These are phyloP conservation scores for Colletotrichum endophyticum DNA, from an alignment of 2,329 filamentous ascomycete species.

Conservation along the genomic window DNA sequence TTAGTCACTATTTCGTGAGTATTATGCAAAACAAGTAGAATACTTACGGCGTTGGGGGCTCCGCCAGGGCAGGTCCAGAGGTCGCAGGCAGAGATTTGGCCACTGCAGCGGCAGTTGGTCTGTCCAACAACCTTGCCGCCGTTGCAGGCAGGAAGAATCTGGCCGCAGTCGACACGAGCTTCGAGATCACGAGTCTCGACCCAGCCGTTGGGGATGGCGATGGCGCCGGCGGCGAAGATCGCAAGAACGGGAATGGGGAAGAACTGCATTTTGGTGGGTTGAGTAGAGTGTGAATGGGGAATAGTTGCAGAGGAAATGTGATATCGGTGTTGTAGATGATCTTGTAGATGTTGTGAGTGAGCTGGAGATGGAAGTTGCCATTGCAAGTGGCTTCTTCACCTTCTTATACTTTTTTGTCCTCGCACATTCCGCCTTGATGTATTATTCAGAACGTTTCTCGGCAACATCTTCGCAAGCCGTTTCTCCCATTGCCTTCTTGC, in stretches of 20 bases:
- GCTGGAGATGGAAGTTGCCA: neutral
- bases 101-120: slow-evolving; percentile 27
- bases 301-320: neutral
- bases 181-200: neutral
- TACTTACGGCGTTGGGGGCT: slow-evolving; percentile 19
- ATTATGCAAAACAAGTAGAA: neutral
- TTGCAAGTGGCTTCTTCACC: neutral
- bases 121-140: slow-evolving; percentile 23
- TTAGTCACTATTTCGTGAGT: neutral
- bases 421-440: neutral
- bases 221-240: slow-evolving; percentile 15
- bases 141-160: slow-evolving; percentile 24
- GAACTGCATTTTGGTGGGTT: neutral
- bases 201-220: slow-evolving; percentile 20
- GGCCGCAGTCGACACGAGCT: slow-evolving; percentile 14
- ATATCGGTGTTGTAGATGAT: neutral
- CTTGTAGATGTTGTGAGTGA: neutral
- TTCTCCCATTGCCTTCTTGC: neutral
- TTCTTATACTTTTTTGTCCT: neutral
- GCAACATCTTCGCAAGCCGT: neutral
- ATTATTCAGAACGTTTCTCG: neutral
- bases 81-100: slow-evolving; percentile 23
- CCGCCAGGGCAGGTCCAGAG: slow-evolving; percentile 23
- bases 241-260: neutral
- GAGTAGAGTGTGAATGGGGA: neutral